Evolutionary conservation across 1,284 basidiomycete species (phyloP), one percentile per base, ranked within the genome.

Genomic region (Irpex sp.): DNA sequence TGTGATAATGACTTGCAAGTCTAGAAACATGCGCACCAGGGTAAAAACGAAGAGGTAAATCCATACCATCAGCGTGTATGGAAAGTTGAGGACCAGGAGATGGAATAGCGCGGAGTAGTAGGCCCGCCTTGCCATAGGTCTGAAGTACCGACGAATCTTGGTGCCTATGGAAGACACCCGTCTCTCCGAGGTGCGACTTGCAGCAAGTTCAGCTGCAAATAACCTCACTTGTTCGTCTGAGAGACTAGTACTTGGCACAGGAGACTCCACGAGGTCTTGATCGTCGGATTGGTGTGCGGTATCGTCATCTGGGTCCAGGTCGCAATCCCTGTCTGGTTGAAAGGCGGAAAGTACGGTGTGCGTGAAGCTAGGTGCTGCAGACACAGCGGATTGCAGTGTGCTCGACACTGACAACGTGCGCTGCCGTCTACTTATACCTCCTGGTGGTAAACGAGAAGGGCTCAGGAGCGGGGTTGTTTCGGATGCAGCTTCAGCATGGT

Each of bases 11-110:
- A 44, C 19, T 4, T 36, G n/a, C 4, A 19, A 17, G n/a, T n/a
- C 38, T 5, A 48, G 15, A 37, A 38, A 34, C 6, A 34, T 31
- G 79, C 86, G 69, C 69, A 92, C 90, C 74, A 93, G 74, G 1
- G 91, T 92, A 69, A 92, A 89, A 21, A 90, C 85, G 67, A 93
- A 91, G 5, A 91, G 78, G 72, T 86, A 92, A 4, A 91, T 70
- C 86, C 88, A 92, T 13, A 89, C 86, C 17, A 78, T 69, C 62
- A 93, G 75, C 8, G 89, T 88, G 70, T 84, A 92, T 0, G 89
- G 89, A 69, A 93, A 91, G 74, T 93, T 93, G 66, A 93, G 59
- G 19, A 89, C 75, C 59, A 85, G 70, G 15, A 93, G 78, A 71
- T 93, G 91, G 57, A 89, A 81, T 17, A 90, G 74, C 0, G 89